Conservation (phyloP, 345 rosid genomes). For the Erysimum cheiranthoides region DNA sequence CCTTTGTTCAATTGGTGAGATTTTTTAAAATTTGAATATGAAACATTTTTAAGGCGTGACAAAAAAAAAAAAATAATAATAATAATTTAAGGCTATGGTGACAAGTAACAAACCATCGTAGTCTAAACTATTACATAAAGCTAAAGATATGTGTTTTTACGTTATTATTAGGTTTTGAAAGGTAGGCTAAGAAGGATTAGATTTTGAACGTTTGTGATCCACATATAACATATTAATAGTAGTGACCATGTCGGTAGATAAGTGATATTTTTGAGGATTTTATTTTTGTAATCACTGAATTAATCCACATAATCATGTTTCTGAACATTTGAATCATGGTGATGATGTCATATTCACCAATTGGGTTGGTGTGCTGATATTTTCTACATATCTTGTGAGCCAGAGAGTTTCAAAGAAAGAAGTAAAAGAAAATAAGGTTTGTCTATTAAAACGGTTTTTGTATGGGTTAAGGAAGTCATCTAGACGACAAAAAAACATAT, state of each 20-base stretch:
- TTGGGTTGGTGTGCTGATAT: conserved; percentile 3
- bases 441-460: no score
- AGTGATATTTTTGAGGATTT: conserved; percentile 1
- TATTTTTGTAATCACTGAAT: not conserved
- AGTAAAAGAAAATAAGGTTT: no score
- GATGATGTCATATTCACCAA: not conserved
- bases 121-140: not conserved
- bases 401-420: no score
- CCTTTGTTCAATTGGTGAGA: not conserved
- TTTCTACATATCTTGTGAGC: conserved; percentile 1
- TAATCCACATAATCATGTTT: not conserved
- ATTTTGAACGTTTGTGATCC: conserved; percentile 26
- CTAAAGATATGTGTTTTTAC: not conserved
- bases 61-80: no score
- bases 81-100: no score
- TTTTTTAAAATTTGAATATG: not conserved
- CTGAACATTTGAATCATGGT: not conserved
- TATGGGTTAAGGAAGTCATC: no score
- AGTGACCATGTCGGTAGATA: conserved; percentile 30
- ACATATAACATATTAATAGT: conserved; percentile 27
- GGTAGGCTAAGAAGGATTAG: conserved; percentile 12
- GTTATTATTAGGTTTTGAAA: conserved; percentile 25
- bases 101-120: not conserved
- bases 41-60: not conserved
- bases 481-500: no score